Evolutionary conservation across 306 rosid genomes (phyloP), one percentile per base, ranked within the genome.

Genomic region (Quercus suber): DNA sequence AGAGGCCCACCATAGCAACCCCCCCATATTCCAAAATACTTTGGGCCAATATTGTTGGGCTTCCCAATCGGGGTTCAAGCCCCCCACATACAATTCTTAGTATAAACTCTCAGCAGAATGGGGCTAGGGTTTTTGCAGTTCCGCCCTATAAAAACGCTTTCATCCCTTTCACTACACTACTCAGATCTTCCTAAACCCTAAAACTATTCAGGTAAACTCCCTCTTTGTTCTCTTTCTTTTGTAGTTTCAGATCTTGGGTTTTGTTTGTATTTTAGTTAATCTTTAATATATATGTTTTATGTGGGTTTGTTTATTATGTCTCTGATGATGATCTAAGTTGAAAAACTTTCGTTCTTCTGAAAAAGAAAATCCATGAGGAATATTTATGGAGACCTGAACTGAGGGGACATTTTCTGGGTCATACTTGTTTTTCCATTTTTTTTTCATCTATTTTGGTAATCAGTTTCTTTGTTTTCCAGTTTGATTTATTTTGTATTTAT

Each of bases 371-470:
- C 31, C 73, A 57, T 75, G 89, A 74, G 55, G 89, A 86, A 80
- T 74, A 52, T 27, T 77, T 83, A 37, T 83, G 89, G 89, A 86
- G 89, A 83, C 89, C 89, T 83, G 87, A 86, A 83, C 89, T 86
- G 89, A 86, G 60, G 86, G 73, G 86, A 74, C 84, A 74, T 78
- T n/a, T 4, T 70, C 18, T n/a, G 18, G 51, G 2, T 78, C n/a
- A 3, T 37, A 9, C 17, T 7, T 11, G 49, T 35, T 51, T 77
- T 35, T 5, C 28, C 23, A 31, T 51, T 53, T 12, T 12, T 17
- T 19, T 1, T 3, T 19, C 37, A 14, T 15, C 18, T 74, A 2
- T 3, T 33, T 43, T 2, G 4, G 6, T 20, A n/a, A 25, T 52
- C 52, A 45, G 45, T 55, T 63, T 35, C 3, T 45, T 15, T 30